Percentiles rank a stretch among this genome's conserved stretches.
phyloP scores from a whole-genome alignment of 345 rosid species.

The Melaleuca alternifolia region DNA sequence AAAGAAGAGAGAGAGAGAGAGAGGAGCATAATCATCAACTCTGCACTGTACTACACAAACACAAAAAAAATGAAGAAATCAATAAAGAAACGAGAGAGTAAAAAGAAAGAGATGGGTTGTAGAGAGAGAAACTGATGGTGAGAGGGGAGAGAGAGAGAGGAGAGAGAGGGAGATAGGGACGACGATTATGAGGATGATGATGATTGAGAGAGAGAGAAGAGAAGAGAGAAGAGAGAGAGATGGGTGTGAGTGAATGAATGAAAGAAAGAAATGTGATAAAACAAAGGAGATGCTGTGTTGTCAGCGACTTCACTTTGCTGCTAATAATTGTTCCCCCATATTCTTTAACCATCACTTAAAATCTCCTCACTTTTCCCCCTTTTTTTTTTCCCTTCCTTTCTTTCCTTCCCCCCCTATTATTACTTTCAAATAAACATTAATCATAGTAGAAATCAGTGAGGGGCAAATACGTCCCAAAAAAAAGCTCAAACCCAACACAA shows the following conservation, averaged over 20 bases:
- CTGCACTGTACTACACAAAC: neutral
- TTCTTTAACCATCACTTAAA: slow-evolving; percentile 10
- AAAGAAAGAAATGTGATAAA: slow-evolving; percentile 6
- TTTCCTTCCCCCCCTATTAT: no score
- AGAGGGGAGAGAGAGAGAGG: neutral
- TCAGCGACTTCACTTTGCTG: slow-evolving; percentile 75
- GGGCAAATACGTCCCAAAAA: no score
- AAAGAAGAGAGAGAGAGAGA: slow-evolving; percentile 12
- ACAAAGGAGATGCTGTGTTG: slow-evolving; percentile 57
- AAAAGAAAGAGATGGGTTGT: neutral
- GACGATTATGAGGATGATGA: slow-evolving; percentile 70
- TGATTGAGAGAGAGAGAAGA: slow-evolving; percentile 37
- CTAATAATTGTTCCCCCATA: slow-evolving; percentile 64
- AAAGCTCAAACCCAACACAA: no score
- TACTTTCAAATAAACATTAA: no score
- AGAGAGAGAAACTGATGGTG: neutral
- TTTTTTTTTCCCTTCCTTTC: neutral
- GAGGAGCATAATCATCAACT: slow-evolving; percentile 25
- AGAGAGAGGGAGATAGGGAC: slow-evolving; percentile 18
- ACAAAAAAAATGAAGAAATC: neutral
- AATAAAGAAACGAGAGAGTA: slow-evolving; percentile 7
- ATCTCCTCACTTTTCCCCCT: rapidly evolving
- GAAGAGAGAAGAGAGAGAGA: slow-evolving; percentile 21
- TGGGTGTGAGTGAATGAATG: slow-evolving; percentile 13
- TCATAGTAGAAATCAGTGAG: no score